Conservation (phyloP, 1,139 yeast species). For the Suhomyces coccinellae region DNA sequence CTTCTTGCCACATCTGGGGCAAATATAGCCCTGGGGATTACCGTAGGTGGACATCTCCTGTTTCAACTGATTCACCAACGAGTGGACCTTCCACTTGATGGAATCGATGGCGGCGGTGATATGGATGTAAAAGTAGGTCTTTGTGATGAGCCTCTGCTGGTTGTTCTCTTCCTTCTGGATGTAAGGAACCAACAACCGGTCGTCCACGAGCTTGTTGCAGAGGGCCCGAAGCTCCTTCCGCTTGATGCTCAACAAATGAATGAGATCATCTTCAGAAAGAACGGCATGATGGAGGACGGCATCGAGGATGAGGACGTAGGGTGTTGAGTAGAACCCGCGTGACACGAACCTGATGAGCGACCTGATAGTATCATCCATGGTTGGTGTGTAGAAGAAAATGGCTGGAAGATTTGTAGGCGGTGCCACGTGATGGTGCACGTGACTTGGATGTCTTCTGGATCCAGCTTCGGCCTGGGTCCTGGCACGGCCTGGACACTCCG, state of each 20-base stretch:
- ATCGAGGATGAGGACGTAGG: conserved; percentile 82
- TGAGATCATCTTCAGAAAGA: conserved; percentile 89
- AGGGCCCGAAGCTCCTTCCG: conserved; percentile 83
- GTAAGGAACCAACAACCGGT: conserved; percentile 65
- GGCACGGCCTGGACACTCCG: no score
- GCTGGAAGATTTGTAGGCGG: not conserved
- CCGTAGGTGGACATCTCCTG: conserved; percentile 80
- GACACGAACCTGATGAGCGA: conserved; percentile 59
- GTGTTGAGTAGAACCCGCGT: conserved; percentile 83
- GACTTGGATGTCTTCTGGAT: not conserved
- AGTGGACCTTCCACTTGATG: conserved; percentile 93
- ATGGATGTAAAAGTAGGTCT: conserved; percentile 85
- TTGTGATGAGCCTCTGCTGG: conserved; percentile 64
- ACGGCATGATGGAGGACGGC: conserved; percentile 91
- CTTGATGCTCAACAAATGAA: conserved; percentile 76
- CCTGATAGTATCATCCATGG: conserved; percentile 46
- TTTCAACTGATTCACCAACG: conserved; percentile 73
- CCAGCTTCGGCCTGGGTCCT: no score
- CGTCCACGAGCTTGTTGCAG: conserved; percentile 81
- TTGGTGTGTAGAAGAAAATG: not conserved
- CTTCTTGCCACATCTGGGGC: conserved; percentile 81
- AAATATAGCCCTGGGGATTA: conserved; percentile 91
- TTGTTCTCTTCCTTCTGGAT: conserved; percentile 78
- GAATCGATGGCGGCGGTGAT: conserved; percentile 93
- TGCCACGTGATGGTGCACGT: not conserved